phyloP scores from a whole-genome alignment of 805 yeast genomes.

The Schizosaccharomyces cryophilus region DNA sequence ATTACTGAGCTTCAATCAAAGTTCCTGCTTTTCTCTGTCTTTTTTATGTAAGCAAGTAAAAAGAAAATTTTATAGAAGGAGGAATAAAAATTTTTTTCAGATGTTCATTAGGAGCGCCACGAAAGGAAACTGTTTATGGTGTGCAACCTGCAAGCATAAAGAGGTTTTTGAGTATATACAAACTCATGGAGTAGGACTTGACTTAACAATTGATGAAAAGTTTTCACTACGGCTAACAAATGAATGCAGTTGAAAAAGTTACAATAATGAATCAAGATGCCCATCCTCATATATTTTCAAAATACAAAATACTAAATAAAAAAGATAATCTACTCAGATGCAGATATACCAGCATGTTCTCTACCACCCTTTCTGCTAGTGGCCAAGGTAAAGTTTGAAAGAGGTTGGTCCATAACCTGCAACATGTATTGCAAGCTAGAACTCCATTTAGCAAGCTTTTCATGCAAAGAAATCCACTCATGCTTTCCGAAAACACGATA shows the following conservation, averaged over 20 bases:
- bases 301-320: no score
- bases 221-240: neutral
- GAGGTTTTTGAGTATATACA: no score
- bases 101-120: no score
- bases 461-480: conserved; percentile 17
- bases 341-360: neutral
- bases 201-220: no score
- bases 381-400: neutral
- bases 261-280: no score
- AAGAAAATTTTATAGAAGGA: neutral
- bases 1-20: no score
- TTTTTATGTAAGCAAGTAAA: neutral
- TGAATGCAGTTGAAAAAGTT: no score
- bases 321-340: neutral
- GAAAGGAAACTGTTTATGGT: no score
- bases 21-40: no score
- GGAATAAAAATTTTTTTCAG: neutral
- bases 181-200: no score
- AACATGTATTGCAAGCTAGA: conserved; percentile 11
- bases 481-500: conserved; percentile 16
- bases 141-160: no score
- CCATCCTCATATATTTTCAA: no score
- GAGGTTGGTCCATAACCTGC: neutral
- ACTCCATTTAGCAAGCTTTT: conserved; percentile 16
- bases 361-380: neutral